A percentile compares a stretch with the other conserved stretches of the same genome.
Conservation (phyloP, 495 filamentous ascomycete species). For the Hypoxylon cercidicola region DNA sequence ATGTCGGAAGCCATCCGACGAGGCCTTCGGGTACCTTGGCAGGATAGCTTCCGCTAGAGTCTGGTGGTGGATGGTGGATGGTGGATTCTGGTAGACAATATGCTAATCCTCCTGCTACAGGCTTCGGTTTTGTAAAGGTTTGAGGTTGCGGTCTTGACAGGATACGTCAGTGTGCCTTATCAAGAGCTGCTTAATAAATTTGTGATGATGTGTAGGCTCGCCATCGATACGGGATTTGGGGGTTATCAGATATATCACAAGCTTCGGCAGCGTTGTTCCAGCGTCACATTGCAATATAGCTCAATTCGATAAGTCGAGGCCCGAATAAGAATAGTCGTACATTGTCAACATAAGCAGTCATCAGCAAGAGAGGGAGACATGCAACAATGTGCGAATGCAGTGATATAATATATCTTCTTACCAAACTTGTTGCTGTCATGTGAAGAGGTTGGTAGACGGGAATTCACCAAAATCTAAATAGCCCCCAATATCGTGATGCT, state of each 20-base stretch:
- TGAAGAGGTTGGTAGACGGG: slow-evolving; percentile 7
- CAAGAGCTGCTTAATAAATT: not conserved
- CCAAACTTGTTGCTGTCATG: slow-evolving; percentile 2
- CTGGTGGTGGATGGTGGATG: slow-evolving; percentile 6
- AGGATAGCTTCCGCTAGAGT: slow-evolving; percentile 21
- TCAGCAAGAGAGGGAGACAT: not conserved
- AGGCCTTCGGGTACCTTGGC: slow-evolving; percentile 24
- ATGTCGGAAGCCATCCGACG: slow-evolving; percentile 28
- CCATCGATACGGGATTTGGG: too few relatives aligned
- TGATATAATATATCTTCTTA: slow-evolving; percentile 2
- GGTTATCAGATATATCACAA: not conserved
- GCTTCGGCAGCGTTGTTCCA: not conserved
- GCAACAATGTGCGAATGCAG: slow-evolving; percentile 1
- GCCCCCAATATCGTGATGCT: slow-evolving; percentile 7
- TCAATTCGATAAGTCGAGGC: not conserved
- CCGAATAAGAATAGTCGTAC: not conserved
- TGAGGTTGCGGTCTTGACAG: not conserved
- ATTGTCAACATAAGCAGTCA: not conserved
- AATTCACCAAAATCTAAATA: slow-evolving; percentile 8
- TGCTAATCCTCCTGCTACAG: slow-evolving; percentile 1
- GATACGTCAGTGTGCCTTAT: not conserved
- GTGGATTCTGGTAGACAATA: slow-evolving; percentile 10
- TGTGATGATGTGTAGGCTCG: not conserved
- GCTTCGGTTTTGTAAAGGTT: slow-evolving; percentile 1
- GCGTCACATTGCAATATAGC: not conserved